Percentiles rank a stretch among this genome's conserved stretches.
Evolutionary conservation across 768 basidiomycete genomes (phyloP).

Genomic region (Leccinum longicurvipes): DNA sequence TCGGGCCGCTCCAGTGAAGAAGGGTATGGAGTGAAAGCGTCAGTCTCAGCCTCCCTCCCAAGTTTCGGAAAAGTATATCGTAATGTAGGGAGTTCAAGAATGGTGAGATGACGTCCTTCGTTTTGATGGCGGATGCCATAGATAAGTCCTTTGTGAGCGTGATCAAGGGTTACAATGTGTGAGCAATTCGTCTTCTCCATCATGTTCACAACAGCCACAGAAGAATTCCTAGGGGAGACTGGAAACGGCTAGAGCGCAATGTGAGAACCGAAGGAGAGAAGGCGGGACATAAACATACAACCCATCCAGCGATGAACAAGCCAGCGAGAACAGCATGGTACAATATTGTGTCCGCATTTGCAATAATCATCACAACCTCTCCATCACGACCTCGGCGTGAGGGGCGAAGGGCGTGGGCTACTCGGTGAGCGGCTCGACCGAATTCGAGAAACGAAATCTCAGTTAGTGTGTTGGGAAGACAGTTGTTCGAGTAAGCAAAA

Average conservation of each 20-base stretch:
- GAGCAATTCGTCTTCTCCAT: slow-evolving; percentile 21
- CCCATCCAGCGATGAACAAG: slow-evolving; percentile 38
- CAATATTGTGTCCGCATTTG: slow-evolving; percentile 31
- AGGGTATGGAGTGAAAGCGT: slow-evolving; percentile 20
- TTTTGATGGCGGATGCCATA: slow-evolving; percentile 1
- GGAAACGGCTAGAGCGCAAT: slow-evolving; percentile 28
- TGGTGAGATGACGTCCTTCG: background rate
- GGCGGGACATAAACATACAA: slow-evolving; percentile 22
- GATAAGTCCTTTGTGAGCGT: slow-evolving; percentile 18
- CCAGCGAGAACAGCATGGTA: slow-evolving; percentile 33
- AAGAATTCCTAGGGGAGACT: slow-evolving; percentile 41
- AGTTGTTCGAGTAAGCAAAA: slow-evolving; percentile 15
- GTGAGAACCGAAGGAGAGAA: slow-evolving; percentile 26
- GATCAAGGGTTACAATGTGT: slow-evolving; percentile 17
- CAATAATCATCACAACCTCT: slow-evolving; percentile 23
- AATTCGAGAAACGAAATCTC: slow-evolving; percentile 28
- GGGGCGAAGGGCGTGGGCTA: slow-evolving; percentile 42
- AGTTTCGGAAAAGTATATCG: slow-evolving; percentile 38
- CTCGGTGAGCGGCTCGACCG: slow-evolving; percentile 28
- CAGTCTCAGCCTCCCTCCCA: slow-evolving; percentile 27
- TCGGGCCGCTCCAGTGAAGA: slow-evolving; percentile 10
- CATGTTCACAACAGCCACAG: slow-evolving; percentile 33
- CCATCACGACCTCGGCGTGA: slow-evolving; percentile 20
- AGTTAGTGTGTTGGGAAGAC: slow-evolving; percentile 5
- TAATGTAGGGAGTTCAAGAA: slow-evolving; percentile 20